A percentile compares a stretch with the other conserved stretches of the same genome.
Evolutionary conservation across 1,139 yeast genomes (phyloP).

Genomic region (Yamadazyma buinensis): DNA sequence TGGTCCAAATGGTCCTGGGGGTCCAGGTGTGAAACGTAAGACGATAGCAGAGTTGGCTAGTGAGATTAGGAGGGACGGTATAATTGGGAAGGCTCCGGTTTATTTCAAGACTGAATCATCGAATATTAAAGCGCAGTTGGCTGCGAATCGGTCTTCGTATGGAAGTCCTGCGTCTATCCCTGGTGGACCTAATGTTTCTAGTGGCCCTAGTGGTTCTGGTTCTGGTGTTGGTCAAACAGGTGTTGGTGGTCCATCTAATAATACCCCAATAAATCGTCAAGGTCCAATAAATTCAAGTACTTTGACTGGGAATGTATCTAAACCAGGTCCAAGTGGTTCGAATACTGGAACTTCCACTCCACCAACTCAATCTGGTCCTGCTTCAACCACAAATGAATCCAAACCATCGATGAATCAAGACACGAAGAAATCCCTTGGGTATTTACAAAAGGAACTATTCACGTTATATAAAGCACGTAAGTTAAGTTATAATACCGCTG

Average conservation of each 20-base stretch:
- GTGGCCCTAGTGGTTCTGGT: no score
- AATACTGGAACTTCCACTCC: no score
- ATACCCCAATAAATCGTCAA: no score
- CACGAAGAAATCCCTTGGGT: conserved; percentile 60
- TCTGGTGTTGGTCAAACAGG: no score
- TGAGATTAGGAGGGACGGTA: conserved; percentile 45
- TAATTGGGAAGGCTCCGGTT: conserved; percentile 27
- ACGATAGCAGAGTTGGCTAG: conserved; percentile 56
- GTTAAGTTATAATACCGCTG: conserved; percentile 61
- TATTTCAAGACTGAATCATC: conserved; percentile 31
- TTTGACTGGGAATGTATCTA: no score
- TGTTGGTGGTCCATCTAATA: no score
- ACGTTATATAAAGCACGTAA: conserved; percentile 67
- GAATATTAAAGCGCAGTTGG: conserved; percentile 49
- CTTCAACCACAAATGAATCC: no score
- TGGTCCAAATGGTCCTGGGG: conserved; percentile 35
- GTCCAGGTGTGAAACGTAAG: conserved; percentile 32
- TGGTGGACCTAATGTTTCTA: no score
- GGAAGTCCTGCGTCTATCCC: no score
- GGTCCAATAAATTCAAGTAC: no score
- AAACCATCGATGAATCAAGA: conserved; percentile 45
- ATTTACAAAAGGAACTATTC: conserved; percentile 69
- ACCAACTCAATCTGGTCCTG: no score
- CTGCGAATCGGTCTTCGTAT: conserved; percentile 43
- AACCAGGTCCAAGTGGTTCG: no score